phyloP scores from a whole-genome alignment of 2,329 filamentous ascomycete species.

The Colletotrichum euphorbiae region DNA sequence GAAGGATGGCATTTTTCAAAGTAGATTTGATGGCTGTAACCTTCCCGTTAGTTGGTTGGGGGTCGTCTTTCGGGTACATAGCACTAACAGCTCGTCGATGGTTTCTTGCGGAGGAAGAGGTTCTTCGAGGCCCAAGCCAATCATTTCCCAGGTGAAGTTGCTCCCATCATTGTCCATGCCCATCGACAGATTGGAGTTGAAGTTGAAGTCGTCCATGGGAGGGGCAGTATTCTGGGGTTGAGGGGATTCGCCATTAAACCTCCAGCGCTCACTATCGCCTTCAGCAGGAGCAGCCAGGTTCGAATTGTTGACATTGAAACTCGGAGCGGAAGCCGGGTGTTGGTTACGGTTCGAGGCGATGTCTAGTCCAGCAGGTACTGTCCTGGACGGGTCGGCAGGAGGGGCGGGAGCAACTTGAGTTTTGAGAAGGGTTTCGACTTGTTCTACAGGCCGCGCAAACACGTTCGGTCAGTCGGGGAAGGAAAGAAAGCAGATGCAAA shows the following conservation, averaged over 20 bases:
- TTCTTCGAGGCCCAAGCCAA: constrained; percentile 69
- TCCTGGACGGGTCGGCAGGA: constrained; percentile 49
- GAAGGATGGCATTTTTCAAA: constrained; percentile 92
- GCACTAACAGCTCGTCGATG: constrained; percentile 82
- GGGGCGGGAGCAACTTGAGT: constrained; percentile 71
- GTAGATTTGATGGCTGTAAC: constrained; percentile 78
- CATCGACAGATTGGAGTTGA: constrained; percentile 62
- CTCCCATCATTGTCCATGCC: constrained; percentile 62
- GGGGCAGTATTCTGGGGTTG: constrained; percentile 46
- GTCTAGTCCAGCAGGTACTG: constrained; percentile 49
- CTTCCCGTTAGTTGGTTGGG: background rate
- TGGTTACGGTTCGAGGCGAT: constrained; percentile 46
- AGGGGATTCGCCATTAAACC: constrained; percentile 66
- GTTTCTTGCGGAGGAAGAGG: constrained; percentile 69
- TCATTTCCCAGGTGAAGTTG: constrained; percentile 84
- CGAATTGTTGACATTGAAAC: constrained; percentile 59
- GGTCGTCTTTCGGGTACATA: background rate
- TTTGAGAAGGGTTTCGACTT: constrained; percentile 92
- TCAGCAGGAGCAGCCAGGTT: constrained; percentile 60
- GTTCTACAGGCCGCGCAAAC: constrained; percentile 65
- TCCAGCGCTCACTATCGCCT: constrained; percentile 66
- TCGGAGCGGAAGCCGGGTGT: constrained; percentile 48
- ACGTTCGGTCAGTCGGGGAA: constrained; percentile 19
- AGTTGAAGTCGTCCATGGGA: constrained; percentile 68
- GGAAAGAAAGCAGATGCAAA: background rate